Percentiles rank a stretch among this genome's conserved stretches.
Conservation (phyloP, 768 basidiomycete species). For the Mycena albidolilacea region DNA sequence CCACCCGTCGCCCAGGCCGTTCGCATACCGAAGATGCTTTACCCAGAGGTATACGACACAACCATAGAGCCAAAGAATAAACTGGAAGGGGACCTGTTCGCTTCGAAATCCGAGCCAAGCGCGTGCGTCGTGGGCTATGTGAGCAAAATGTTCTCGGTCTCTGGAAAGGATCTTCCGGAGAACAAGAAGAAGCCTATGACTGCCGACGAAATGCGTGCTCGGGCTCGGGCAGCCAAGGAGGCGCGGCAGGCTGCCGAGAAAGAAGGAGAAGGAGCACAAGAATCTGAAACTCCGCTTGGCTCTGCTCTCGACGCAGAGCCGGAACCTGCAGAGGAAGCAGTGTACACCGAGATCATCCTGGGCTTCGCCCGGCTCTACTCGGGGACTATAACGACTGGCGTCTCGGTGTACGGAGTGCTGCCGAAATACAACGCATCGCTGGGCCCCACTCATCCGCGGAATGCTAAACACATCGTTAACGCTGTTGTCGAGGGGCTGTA, state of each 20-base stretch:
- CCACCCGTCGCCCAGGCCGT: constrained; percentile 85
- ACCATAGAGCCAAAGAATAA: constrained; percentile 78
- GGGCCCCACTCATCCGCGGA: constrained; percentile 75
- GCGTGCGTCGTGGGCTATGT: constrained; percentile 88
- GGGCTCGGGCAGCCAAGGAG: constrained; percentile 69
- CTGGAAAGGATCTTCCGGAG: constrained; percentile 86
- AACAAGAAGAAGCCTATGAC: constrained; percentile 83
- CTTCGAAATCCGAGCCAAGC: constrained; percentile 70
- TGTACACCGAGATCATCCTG: constrained; percentile 75
- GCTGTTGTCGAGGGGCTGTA: constrained; percentile 86
- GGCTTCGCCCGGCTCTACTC: constrained; percentile 97
- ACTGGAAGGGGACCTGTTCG: constrained; percentile 87
- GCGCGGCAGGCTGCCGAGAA: constrained; percentile 47
- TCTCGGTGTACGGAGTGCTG: constrained; percentile 78
- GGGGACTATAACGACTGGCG: constrained; percentile 80
- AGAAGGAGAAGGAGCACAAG: constrained; percentile 26
- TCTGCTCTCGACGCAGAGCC: constrained; percentile 33
- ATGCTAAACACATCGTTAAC: constrained; percentile 72
- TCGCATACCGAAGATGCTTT: constrained; percentile 92
- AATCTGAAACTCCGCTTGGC: constrained; percentile 29
- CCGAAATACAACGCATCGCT: constrained; percentile 87
- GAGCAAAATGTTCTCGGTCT: constrained; percentile 98
- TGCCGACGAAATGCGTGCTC: constrained; percentile 85
- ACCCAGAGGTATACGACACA: constrained; percentile 80
- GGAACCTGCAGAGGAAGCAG: constrained; percentile 42